Conservation (phyloP, 768 basidiomycete species). For the Mycena maculata region DNA sequence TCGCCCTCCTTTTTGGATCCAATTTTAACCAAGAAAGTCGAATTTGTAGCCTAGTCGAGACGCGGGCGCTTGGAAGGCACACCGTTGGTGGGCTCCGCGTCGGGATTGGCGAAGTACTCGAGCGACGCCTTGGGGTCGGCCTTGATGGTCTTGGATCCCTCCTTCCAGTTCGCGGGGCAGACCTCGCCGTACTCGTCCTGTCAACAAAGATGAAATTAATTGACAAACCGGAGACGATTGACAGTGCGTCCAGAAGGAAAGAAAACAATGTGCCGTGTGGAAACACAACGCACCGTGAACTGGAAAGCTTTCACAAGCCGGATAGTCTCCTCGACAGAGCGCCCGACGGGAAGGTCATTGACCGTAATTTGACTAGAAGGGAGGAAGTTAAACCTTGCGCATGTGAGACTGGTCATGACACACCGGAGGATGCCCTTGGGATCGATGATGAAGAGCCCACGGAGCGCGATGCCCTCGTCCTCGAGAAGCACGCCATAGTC, state of each 20-base stretch:
- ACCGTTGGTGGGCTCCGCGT: conserved; percentile 16
- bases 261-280: neutral
- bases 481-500: conserved; percentile 92
- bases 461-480: conserved; percentile 88
- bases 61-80: conserved; percentile 32
- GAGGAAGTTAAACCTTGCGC: neutral
- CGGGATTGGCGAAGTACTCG: conserved; percentile 70
- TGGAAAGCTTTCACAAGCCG: conserved; percentile 96
- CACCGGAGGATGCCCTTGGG: conserved; percentile 82
- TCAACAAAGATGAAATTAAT: neutral
- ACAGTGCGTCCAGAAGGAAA: neutral
- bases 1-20: neutral
- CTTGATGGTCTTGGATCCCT: conserved; percentile 86
- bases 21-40: neutral
- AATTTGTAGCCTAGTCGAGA: conserved; percentile 44
- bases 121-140: conserved; percentile 77
- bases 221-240: neutral
- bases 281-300: conserved; percentile 68
- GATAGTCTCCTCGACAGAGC: conserved; percentile 92
- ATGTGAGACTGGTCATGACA: conserved; percentile 27
- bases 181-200: conserved; percentile 93
- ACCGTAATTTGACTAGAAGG: conserved; percentile 80
- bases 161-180: conserved; percentile 92
- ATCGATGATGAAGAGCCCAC: conserved; percentile 89
- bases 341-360: conserved; percentile 95